A percentile compares a stretch with the other conserved stretches of the same genome.
These are phyloP conservation scores for Acephala macrosclerotiorum DNA, from an alignment of 2,329 filamentous ascomycete species.

Conservation along the genomic window DNA sequence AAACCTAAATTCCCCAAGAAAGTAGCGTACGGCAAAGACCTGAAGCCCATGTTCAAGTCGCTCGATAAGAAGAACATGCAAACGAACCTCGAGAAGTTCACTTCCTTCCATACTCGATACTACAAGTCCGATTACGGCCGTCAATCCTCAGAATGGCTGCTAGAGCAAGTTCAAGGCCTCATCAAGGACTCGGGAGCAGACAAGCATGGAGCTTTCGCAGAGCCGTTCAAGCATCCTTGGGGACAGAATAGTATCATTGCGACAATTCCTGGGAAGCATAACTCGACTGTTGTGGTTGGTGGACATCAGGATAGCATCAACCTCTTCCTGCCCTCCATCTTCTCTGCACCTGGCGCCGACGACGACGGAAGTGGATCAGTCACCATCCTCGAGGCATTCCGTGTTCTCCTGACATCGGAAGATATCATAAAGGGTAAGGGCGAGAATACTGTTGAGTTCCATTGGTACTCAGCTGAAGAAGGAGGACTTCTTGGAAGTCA, in stretches of 20 bases:
- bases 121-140: slow-evolving; percentile 81
- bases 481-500: slow-evolving; percentile 87
- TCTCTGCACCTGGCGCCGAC: slow-evolving; percentile 91
- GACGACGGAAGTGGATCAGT: slow-evolving; percentile 94
- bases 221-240: slow-evolving; percentile 84
- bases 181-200: slow-evolving; percentile 76
- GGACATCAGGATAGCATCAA: slow-evolving; percentile 97
- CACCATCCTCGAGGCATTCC: slow-evolving; percentile 91
- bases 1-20: slow-evolving; percentile 70
- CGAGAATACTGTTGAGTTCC: slow-evolving; percentile 91
- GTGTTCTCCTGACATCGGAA: slow-evolving; percentile 77
- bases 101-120: slow-evolving; percentile 82
- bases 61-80: slow-evolving; percentile 73
- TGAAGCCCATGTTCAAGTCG: slow-evolving; percentile 66
- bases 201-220: slow-evolving; percentile 69
- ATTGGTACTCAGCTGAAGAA: slow-evolving; percentile 95
- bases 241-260: slow-evolving; percentile 91
- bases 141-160: slow-evolving; percentile 88
- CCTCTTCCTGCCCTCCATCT: slow-evolving; percentile 82
- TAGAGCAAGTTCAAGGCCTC: slow-evolving; percentile 75
- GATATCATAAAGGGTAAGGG: slow-evolving; percentile 75
- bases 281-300: slow-evolving; percentile 87
- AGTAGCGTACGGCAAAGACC: slow-evolving; percentile 68
- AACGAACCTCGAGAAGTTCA: slow-evolving; percentile 79
- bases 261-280: slow-evolving; percentile 84